Conservation (phyloP, 805 yeast genomes). For the Yarrowia porcina region DNA sequence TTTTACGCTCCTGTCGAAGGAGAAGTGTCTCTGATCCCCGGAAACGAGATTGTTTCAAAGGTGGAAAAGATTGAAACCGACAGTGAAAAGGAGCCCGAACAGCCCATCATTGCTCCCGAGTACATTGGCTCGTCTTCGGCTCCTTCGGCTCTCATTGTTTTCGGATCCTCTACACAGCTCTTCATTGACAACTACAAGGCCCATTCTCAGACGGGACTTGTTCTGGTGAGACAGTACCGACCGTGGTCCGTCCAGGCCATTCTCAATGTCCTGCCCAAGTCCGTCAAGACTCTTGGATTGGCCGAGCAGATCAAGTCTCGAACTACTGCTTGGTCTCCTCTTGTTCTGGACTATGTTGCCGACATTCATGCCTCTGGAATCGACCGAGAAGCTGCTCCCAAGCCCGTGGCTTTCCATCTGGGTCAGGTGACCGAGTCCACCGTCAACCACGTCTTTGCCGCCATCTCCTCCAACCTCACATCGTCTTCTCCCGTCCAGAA, state of each 20-base stretch:
- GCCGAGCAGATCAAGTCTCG: conserved; percentile 59
- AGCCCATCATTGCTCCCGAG: conserved; percentile 43
- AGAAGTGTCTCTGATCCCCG: conserved; percentile 22
- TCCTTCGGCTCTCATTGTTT: conserved; percentile 53
- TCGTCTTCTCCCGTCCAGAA: conserved; percentile 58
- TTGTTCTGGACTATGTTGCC: conserved; percentile 71
- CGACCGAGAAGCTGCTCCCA: conserved; percentile 30
- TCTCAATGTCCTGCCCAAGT: conserved; percentile 50
- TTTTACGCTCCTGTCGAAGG: conserved; percentile 45
- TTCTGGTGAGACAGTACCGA: conserved; percentile 62
- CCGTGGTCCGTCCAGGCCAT: conserved; percentile 64
- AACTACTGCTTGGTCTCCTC: conserved; percentile 57
- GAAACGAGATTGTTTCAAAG: conserved; percentile 29
- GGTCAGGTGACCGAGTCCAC: conserved; percentile 44
- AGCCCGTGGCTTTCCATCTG: conserved; percentile 57
- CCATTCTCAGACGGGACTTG: conserved; percentile 43
- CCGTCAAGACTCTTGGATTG: conserved; percentile 55
- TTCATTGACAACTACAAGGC: conserved; percentile 41
- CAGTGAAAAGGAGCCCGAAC: conserved; percentile 24
- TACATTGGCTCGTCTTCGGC: conserved; percentile 45
- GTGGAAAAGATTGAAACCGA: conserved; percentile 29
- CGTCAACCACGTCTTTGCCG: conserved; percentile 44
- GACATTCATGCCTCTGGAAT: conserved; percentile 40
- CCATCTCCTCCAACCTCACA: conserved; percentile 52
- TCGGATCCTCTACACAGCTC: conserved; percentile 55